These are phyloP conservation scores for Berkeleyomyces basicola DNA, from an alignment of 2,329 filamentous ascomycete genomes.

Conservation along the genomic window DNA sequence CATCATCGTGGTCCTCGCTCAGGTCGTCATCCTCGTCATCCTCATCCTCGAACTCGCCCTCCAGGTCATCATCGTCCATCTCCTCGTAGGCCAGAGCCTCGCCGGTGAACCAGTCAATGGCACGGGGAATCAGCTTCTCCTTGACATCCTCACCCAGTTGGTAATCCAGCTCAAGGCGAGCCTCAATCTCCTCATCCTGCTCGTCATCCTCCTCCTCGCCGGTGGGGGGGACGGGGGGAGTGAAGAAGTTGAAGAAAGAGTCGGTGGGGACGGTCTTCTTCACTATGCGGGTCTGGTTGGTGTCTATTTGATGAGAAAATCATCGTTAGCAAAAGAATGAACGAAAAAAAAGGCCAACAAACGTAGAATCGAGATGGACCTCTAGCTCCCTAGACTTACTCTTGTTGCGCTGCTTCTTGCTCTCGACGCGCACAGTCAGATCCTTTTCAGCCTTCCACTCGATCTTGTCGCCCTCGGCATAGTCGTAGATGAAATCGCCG, in stretches of 20 bases:
- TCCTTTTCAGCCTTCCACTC: constrained; percentile 92
- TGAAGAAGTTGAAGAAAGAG: constrained; percentile 99
- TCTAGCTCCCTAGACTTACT: constrained; percentile 42
- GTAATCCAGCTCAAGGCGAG: constrained; percentile 94
- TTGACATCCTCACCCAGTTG: constrained; percentile 99
- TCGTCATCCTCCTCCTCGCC: constrained; percentile 55
- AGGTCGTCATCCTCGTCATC: constrained; percentile 81
- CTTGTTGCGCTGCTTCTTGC: constrained; percentile 99
- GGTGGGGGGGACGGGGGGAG: constrained; percentile 71
- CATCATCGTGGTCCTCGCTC: constrained; percentile 71
- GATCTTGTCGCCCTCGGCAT: constrained; percentile 95
- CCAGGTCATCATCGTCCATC: constrained; percentile 64
- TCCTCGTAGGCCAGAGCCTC: constrained; percentile 96
- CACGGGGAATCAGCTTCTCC: constrained; percentile 96
- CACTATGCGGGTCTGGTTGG: constrained; percentile 95
- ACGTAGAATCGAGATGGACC: constrained; percentile 9
- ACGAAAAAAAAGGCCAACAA: neutral
- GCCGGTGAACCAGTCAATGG: constrained; percentile 98
- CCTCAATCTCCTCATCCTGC: constrained; percentile 82
- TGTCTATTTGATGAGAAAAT: constrained; percentile 42
- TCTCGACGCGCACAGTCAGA: constrained; percentile 84
- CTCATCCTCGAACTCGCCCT: constrained; percentile 77
- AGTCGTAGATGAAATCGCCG: constrained; percentile 98
- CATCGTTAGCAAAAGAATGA: neutral
- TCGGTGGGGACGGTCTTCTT: constrained; percentile 98